phyloP scores from a whole-genome alignment of 176 grass and related monocot species.

The Tillandsia leiboldiana region DNA sequence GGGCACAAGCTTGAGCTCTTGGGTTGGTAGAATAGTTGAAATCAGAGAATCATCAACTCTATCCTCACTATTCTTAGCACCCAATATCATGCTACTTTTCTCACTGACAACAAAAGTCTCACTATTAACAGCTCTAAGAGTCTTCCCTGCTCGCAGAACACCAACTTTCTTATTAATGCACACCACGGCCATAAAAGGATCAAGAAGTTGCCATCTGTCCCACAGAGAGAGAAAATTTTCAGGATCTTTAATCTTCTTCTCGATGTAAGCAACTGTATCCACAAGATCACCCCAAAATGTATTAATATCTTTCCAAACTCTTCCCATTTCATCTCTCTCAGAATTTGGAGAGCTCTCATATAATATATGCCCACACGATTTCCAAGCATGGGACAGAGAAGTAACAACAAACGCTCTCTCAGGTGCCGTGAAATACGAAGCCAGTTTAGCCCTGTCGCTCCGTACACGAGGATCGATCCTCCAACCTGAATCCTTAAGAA shows the following conservation, averaged over 20 bases:
- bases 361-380: constrained; percentile 67
- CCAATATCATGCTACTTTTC: constrained; percentile 22
- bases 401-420: constrained; percentile 53
- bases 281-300: constrained; percentile 85
- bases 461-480: constrained; percentile 78
- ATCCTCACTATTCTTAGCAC: constrained; percentile 17
- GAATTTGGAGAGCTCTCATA: constrained; percentile 24
- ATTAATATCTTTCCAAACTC: constrained; percentile 76
- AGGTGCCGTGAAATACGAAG: constrained; percentile 79
- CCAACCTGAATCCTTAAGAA: constrained; percentile 91
- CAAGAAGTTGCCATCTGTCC: constrained; percentile 73
- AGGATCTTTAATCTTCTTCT: constrained; percentile 25
- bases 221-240: constrained; percentile 45
- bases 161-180: constrained; percentile 74
- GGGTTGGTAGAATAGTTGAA: constrained; percentile 17
- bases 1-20: constrained; percentile 28
- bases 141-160: constrained; percentile 46
- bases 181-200: constrained; percentile 81
- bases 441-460: constrained; percentile 82
- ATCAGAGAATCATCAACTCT: constrained; percentile 18
- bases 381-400: constrained; percentile 84
- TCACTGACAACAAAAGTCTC: constrained; percentile 40
- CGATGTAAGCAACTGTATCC: constrained; percentile 50
- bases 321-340: constrained; percentile 35
- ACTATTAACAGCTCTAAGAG: constrained; percentile 62